phyloP scores from a whole-genome alignment of 495 filamentous ascomycete species.

The Aspergillus bridgeri region DNA sequence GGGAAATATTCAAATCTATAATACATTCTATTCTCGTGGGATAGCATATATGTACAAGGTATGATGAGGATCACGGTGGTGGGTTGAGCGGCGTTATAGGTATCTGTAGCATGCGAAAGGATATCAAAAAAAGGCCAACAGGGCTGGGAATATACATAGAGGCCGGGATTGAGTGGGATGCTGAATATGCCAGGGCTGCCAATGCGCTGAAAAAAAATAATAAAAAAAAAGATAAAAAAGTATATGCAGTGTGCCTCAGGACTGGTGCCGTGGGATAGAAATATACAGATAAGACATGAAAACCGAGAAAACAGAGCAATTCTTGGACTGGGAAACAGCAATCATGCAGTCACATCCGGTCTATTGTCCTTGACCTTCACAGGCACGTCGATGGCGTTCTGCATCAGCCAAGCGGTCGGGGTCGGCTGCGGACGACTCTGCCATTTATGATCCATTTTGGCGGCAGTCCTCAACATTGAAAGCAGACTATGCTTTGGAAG shows the following conservation, averaged over 20 bases:
- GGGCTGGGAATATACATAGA: not conserved
- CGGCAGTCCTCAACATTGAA: conserved; percentile 35
- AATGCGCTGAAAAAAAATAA: not conserved
- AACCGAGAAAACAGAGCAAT: too few relatives aligned
- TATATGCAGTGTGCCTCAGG: not conserved
- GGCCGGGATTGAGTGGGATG: too few relatives aligned
- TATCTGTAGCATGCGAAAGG: not conserved
- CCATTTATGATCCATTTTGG: conserved; percentile 32
- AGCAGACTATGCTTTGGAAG: conserved; percentile 18
- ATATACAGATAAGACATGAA: too few relatives aligned
- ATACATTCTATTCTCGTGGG: too few relatives aligned
- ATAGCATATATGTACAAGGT: not conserved
- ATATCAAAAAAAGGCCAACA: not conserved
- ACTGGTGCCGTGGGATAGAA: not conserved
- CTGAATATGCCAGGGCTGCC: not conserved
- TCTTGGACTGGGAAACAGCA: too few relatives aligned
- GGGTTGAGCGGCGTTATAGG: not conserved
- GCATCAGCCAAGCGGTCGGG: conserved; percentile 27
- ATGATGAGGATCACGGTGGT: not conserved
- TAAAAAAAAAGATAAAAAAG: not conserved
- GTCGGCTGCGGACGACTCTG: conserved; percentile 20
- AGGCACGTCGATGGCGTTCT: conserved; percentile 33
- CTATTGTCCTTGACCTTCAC: not conserved
- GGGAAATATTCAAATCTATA: too few relatives aligned
- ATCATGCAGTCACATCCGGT: too few relatives aligned